Evolutionary conservation across 176 grass and related monocot species (phyloP).

Genomic region (Guadua angustifolia): DNA sequence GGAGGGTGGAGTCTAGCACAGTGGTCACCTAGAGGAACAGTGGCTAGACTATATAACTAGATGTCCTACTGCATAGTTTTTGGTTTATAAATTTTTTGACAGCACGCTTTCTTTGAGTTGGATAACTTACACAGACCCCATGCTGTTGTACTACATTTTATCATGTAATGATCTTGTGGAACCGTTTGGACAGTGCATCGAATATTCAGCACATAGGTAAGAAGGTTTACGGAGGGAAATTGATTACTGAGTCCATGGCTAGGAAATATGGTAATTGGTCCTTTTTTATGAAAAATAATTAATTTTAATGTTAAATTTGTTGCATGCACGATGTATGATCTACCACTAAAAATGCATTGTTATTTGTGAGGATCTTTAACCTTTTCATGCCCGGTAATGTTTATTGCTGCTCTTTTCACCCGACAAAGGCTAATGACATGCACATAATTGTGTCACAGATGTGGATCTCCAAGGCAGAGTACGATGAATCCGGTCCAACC

Average conservation of each 20-base stretch:
- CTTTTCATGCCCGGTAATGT: background rate
- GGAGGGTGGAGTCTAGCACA: too few species aligned
- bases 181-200: background rate
- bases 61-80: background rate
- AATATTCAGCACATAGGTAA: background rate
- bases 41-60: background rate
- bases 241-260: background rate
- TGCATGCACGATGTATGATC: background rate
- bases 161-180: background rate
- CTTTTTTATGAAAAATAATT: background rate
- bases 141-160: background rate
- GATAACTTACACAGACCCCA: background rate
- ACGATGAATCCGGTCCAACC: slow-evolving; percentile 72
- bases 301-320: background rate
- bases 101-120: background rate
- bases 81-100: too few species aligned
- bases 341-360: background rate
- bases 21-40: too few species aligned
- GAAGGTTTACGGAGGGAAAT: background rate
- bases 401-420: background rate
- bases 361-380: background rate
- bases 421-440: background rate
- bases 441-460: slow-evolving; percentile 41
- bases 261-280: background rate
- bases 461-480: slow-evolving; percentile 91